Percentiles rank a stretch among this genome's conserved stretches.
Conservation (phyloP, 768 basidiomycete genomes). For the Amanita exitialis region DNA sequence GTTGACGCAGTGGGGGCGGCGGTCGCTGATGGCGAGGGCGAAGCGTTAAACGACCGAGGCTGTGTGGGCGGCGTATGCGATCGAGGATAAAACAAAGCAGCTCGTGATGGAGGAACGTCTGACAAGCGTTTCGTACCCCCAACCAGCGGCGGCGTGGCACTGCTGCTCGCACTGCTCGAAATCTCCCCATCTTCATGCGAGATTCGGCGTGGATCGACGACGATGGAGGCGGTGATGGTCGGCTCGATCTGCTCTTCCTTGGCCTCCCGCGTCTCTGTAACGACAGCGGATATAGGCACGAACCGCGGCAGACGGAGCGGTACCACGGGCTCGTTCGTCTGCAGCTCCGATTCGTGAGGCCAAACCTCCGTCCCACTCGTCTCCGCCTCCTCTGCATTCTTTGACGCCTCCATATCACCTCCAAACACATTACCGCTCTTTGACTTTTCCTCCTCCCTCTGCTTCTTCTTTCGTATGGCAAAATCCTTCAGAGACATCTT, state of each 20-base stretch:
- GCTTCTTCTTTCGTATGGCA: conserved; percentile 42
- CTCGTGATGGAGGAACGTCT: background rate
- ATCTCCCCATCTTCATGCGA: conserved; percentile 50
- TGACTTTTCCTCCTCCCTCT: conserved; percentile 30
- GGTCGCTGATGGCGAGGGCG: conserved; percentile 12
- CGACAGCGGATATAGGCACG: conserved; percentile 2
- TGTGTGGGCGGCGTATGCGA: conserved; percentile 36
- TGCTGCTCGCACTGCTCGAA: conserved; percentile 14
- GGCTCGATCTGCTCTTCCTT: conserved; percentile 8
- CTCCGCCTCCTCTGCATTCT: background rate
- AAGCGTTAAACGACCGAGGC: conserved; percentile 32
- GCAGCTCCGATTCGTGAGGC: background rate
- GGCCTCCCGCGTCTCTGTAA: conserved; percentile 1
- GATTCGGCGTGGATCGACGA: conserved; percentile 10
- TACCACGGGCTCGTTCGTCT: background rate
- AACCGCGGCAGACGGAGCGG: background rate
- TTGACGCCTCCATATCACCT: conserved; percentile 1
- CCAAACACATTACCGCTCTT: background rate
- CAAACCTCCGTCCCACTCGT: background rate
- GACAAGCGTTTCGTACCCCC: background rate
- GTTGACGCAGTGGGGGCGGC: background rate
- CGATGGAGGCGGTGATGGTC: background rate
- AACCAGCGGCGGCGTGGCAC: conserved; percentile 7
- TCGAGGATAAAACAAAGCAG: conserved; percentile 14
- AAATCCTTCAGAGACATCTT: conserved; percentile 55